phyloP scores from a whole-genome alignment of 805 yeast genomes.

The Wickerhamomyces chambardii region DNA sequence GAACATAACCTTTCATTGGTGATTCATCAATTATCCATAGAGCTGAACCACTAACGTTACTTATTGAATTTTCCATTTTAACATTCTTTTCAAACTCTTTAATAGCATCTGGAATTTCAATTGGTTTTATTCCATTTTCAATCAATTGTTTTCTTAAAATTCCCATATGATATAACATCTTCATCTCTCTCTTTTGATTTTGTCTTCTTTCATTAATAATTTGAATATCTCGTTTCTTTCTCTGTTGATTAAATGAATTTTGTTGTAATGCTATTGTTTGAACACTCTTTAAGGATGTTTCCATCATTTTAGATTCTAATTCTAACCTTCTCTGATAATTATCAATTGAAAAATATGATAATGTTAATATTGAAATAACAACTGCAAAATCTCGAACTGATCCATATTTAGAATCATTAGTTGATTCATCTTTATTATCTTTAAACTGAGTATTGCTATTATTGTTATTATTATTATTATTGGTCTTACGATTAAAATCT shows the following conservation, averaged over 20 bases:
- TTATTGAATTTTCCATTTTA: constrained; percentile 46
- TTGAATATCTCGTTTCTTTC: constrained; percentile 43
- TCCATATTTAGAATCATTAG: constrained; percentile 3
- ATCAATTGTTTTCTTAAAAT: constrained; percentile 50
- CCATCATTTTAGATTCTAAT: constrained; percentile 22
- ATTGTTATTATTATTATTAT: too few relatives aligned
- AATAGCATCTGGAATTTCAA: constrained; percentile 40
- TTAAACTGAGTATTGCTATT: too few relatives aligned
- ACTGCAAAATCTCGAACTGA: constrained; percentile 29
- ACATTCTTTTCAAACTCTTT: constrained; percentile 49
- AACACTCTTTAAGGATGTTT: constrained; percentile 22
- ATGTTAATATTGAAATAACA: constrained; percentile 30
- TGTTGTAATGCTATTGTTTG: constrained; percentile 28
- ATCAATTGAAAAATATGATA: constrained; percentile 43
- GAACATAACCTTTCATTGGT: constrained; percentile 38
- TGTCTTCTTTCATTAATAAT: constrained; percentile 42
- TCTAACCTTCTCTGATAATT: constrained; percentile 33
- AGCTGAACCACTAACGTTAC: constrained; percentile 43
- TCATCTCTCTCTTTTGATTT: constrained; percentile 38
- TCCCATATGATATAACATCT: constrained; percentile 62
- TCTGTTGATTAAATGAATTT: constrained; percentile 37
- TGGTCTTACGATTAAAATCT: too few relatives aligned
- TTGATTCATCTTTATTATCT: background rate
- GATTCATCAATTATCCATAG: constrained; percentile 52
- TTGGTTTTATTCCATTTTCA: constrained; percentile 52